Conservation (phyloP, 2,329 filamentous ascomycete genomes). For the Pyricularia grisea region DNA sequence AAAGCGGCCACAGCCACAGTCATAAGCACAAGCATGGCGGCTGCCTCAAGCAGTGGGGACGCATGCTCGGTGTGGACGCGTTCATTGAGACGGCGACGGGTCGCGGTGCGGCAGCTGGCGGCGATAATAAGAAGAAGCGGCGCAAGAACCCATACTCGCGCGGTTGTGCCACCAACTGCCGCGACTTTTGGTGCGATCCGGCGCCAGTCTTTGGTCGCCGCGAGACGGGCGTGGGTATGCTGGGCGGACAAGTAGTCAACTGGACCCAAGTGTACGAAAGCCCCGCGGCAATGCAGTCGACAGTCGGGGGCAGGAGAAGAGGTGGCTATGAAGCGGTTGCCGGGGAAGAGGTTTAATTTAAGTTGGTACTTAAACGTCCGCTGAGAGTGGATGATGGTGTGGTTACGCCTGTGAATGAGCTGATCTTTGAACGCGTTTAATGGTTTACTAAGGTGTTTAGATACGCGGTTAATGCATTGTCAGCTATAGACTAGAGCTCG, state of each 20-base stretch:
- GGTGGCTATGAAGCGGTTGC: constrained; percentile 56
- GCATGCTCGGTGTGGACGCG: constrained; percentile 80
- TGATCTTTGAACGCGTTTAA: not conserved
- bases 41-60: constrained; percentile 70
- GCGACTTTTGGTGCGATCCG: constrained; percentile 92
- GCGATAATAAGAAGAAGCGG: constrained; percentile 42
- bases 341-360: constrained; percentile 39
- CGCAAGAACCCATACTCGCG: constrained; percentile 76
- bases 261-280: constrained; percentile 87
- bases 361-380: not conserved
- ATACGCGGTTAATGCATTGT: not conserved
- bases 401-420: not conserved
- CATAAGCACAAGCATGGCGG: constrained; percentile 48
- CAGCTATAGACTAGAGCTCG: not conserved
- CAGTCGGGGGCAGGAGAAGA: constrained; percentile 31
- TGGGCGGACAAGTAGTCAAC: constrained; percentile 73
- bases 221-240: constrained; percentile 62
- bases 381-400: not conserved
- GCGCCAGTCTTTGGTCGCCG: constrained; percentile 69
- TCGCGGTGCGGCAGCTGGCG: constrained; percentile 55
- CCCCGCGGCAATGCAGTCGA: constrained; percentile 55
- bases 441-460: not conserved
- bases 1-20: constrained; percentile 21
- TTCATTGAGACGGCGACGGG: constrained; percentile 91
- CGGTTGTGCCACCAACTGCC: constrained; percentile 81